A percentile compares a stretch with the other conserved stretches of the same genome.
Evolutionary conservation across 225 moss, liverwort and hornwort species (phyloP).

Genomic region (Neckera pumila): DNA sequence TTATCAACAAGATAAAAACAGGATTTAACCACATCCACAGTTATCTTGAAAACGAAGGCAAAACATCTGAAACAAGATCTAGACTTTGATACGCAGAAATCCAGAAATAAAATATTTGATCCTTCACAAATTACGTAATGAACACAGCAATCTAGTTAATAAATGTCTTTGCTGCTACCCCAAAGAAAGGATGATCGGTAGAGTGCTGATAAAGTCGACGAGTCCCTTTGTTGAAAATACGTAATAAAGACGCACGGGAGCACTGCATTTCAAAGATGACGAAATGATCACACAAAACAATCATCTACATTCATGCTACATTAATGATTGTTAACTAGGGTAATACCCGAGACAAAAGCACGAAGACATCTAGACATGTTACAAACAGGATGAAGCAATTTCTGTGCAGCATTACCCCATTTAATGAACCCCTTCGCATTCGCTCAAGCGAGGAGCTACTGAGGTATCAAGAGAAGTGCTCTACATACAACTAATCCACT

Average conservation of each 20-base stretch:
- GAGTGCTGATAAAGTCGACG: slow-evolving; percentile 65
- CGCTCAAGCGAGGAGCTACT: not conserved
- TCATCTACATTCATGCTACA: not conserved
- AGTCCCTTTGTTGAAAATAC: slow-evolving; percentile 67
- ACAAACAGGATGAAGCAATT: not conserved
- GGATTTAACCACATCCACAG: not conserved
- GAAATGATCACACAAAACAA: not conserved
- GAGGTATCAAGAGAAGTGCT: not conserved
- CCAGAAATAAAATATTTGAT: not conserved
- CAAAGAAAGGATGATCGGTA: slow-evolving; percentile 71
- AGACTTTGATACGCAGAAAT: not conserved
- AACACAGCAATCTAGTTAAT: not conserved
- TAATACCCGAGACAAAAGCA: not conserved
- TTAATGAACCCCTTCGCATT: not conserved
- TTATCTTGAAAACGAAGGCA: not conserved
- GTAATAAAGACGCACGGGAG: slow-evolving; percentile 81
- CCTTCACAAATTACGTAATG: not conserved
- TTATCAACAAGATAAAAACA: not conserved
- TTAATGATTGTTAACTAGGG: not conserved
- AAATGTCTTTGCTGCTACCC: slow-evolving; percentile 28
- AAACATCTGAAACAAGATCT: not conserved
- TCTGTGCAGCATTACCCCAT: not conserved
- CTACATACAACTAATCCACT: not conserved
- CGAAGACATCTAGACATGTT: not conserved
- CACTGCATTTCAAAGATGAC: slow-evolving; percentile 40